Evolutionary conservation across 2,329 filamentous ascomycete genomes (phyloP).

Genomic region (Cercospora sesami): DNA sequence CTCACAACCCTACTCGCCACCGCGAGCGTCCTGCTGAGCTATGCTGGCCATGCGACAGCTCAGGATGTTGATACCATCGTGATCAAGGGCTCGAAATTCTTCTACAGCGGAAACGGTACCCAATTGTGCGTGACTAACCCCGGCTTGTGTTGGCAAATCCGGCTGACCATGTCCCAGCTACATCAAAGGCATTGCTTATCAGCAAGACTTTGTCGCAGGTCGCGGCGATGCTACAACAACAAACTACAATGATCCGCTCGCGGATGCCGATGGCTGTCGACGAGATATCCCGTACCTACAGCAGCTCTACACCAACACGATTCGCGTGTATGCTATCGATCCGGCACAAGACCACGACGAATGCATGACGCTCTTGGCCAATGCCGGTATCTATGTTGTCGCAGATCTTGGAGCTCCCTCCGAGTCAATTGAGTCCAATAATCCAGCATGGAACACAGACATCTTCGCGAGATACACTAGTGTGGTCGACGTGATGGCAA

Average conservation of each 20-base stretch:
- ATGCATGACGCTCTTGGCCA: constrained; percentile 81
- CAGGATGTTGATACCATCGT: constrained; percentile 64
- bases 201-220: constrained; percentile 63
- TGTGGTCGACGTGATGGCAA: constrained; percentile 76
- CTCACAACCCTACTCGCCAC: not conserved
- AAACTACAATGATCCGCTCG: constrained; percentile 77
- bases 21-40: constrained; percentile 6
- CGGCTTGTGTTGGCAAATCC: not conserved
- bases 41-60: constrained; percentile 38
- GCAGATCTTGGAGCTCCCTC: constrained; percentile 80
- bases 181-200: constrained; percentile 93
- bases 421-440: constrained; percentile 79
- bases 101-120: constrained; percentile 76
- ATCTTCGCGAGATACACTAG: constrained; percentile 77
- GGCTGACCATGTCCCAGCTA: constrained; percentile 51
- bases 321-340: constrained; percentile 92
- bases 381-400: constrained; percentile 91
- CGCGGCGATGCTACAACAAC: constrained; percentile 43
- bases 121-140: constrained; percentile 57
- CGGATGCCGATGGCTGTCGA: constrained; percentile 68
- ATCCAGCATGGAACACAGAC: constrained; percentile 73
- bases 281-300: constrained; percentile 81
- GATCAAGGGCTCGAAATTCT: constrained; percentile 83
- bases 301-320: constrained; percentile 81
- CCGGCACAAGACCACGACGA: constrained; percentile 71